Conservation (phyloP, 257 asterid genomes). For the Nicotiana tabacum region DNA sequence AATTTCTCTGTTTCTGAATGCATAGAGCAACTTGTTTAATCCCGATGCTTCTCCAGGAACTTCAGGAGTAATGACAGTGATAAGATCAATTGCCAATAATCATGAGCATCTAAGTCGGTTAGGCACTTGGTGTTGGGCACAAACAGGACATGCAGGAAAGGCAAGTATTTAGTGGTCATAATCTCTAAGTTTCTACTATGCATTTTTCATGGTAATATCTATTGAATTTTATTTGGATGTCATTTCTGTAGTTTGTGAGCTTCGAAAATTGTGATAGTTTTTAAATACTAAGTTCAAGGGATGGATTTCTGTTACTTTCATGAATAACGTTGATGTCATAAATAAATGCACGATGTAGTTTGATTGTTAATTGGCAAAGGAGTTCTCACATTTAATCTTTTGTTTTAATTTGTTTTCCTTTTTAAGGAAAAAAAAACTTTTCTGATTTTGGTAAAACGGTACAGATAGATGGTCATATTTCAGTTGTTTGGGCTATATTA, state of each 20-base stretch:
- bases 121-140: slow-evolving; percentile 92
- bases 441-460: background rate
- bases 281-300: background rate
- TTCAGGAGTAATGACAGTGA: slow-evolving; percentile 79
- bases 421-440: background rate
- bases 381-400: background rate
- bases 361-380: background rate
- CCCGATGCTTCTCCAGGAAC: slow-evolving; percentile 54
- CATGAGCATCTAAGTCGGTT: slow-evolving; percentile 74
- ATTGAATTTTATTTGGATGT: background rate
- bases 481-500: background rate
- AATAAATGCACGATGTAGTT: background rate
- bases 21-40: background rate
- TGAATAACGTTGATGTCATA: background rate
- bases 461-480: background rate
- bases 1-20: background rate
- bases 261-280: background rate
- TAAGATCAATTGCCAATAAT: slow-evolving; percentile 82
- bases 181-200: background rate
- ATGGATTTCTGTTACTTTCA: background rate
- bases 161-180: slow-evolving; percentile 39
- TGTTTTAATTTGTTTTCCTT: background rate
- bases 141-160: slow-evolving; percentile 86
- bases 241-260: background rate
- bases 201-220: background rate